A percentile compares a stretch with the other conserved stretches of the same genome.
phyloP scores from a whole-genome alignment of 129 eudicot species.

The Artemisia tridentata region DNA sequence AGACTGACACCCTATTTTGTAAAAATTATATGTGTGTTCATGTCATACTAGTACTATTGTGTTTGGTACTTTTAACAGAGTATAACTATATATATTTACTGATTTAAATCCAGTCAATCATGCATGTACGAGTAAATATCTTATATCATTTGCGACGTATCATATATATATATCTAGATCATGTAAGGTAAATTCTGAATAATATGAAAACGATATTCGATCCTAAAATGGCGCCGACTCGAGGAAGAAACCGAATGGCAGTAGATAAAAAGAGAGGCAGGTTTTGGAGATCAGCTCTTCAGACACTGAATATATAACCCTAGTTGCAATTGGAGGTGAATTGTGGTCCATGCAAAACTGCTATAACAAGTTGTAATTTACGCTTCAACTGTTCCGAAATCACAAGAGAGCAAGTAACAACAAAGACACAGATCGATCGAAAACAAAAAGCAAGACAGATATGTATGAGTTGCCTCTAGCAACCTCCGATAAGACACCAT shows the following conservation, averaged over 20 bases:
- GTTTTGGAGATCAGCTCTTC: constrained; percentile 14
- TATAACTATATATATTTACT: too few relatives aligned
- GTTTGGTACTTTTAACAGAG: too few relatives aligned
- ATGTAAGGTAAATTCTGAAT: neutral
- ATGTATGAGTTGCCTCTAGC: constrained; percentile 33
- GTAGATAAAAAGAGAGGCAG: neutral
- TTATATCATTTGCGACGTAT: too few relatives aligned
- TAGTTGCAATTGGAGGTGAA: constrained; percentile 33
- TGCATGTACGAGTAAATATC: too few relatives aligned
- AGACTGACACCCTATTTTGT: too few relatives aligned
- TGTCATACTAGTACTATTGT: too few relatives aligned
- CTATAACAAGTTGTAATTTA: constrained; percentile 22
- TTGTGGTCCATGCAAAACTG: constrained; percentile 28
- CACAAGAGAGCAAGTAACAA: constrained; percentile 26
- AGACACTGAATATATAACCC: constrained; percentile 24
- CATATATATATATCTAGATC: neutral
- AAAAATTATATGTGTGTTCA: too few relatives aligned
- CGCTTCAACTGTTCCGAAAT: constrained; percentile 10
- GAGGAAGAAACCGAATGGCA: neutral
- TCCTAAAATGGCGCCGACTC: constrained; percentile 15
- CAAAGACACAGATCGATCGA: constrained; percentile 17
- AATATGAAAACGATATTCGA: neutral
- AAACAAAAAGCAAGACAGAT: constrained; percentile 15
- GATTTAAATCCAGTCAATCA: too few relatives aligned
- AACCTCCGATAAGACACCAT: constrained; percentile 31